Evolutionary conservation across 225 moss, liverwort and hornwort genomes (phyloP), one percentile per base, ranked within the genome.

Genomic region (Sphagnum tenellum): DNA sequence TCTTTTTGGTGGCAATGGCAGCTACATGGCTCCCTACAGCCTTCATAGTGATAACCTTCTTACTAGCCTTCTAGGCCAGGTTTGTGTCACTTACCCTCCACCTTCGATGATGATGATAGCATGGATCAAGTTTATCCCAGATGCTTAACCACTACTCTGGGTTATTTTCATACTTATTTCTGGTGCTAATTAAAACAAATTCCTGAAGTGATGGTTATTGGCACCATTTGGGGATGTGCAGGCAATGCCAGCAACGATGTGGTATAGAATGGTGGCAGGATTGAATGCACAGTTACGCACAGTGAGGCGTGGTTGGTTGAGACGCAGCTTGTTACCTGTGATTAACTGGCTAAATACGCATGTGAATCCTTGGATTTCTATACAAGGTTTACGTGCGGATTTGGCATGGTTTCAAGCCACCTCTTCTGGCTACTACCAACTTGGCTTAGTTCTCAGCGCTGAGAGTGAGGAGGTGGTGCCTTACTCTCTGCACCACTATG

Each of bases 361-460:
- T 72, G 92, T 85, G 49, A 98, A 98, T 64, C 75, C 82, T 48
- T 74, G 85, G 67, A 81, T 98, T 13, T 59, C 66, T 63, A 45
- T 63, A 56, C 74, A 89, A 60, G 83, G 88, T 61, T 73, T 98
- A 61, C 89, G 85, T 50, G 85, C 90, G 75, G 96, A 98, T 64
- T 70, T 98, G 88, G 96, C 93, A 52, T 98, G 96, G 96, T 87
- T 90, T 74, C 92, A 98, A 75, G 92, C 96, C 45, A 92, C 96
- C 11, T 71, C 96, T 44, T 76, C 92, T 49, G 92, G 92, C 53
- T 92, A 90, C 69, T 93, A 90, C 67, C 96, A 98, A 75, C 82
- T 98, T 60, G 96, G 96, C 60, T 74, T 98, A 47, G 88, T 90
- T 67, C 61, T 98, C 47, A 84, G 79, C 62, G 80, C 79, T 72